Conservation (phyloP, 2,329 filamentous ascomycete species). For the Talaromyces islandicus region DNA sequence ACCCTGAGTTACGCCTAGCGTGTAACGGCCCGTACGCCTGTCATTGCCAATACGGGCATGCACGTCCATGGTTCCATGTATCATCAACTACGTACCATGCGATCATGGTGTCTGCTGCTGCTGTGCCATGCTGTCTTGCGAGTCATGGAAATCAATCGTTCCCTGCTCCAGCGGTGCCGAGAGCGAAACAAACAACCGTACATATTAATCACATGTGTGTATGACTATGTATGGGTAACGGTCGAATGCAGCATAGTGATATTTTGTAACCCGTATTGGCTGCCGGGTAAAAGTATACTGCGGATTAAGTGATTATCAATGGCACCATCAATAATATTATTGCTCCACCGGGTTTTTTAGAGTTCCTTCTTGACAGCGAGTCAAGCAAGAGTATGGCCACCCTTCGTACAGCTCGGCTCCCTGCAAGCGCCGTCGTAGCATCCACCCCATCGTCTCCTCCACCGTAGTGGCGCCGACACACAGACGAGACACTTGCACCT, state of each 20-base stretch:
- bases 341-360: not conserved
- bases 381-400: not conserved
- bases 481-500: not conserved
- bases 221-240: not conserved
- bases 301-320: not conserved
- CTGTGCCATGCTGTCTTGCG: not conserved
- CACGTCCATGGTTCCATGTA: too few relatives aligned
- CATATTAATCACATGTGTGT: too few relatives aligned
- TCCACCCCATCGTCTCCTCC: not conserved
- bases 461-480: not conserved
- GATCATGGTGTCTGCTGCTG: not conserved
- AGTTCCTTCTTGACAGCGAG: not conserved
- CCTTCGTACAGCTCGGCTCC: not conserved
- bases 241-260: not conserved
- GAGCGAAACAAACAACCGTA: not conserved
- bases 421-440: not conserved
- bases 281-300: not conserved
- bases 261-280: too few relatives aligned
- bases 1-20: not conserved
- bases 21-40: not conserved
- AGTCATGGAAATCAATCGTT: not conserved
- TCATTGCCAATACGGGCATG: not conserved
- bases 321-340: not conserved
- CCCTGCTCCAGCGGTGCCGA: not conserved
- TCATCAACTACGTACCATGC: not conserved